These are phyloP conservation scores for Epichloe bromicola DNA, from an alignment of 2,329 filamentous ascomycete species.

Conservation along the genomic window DNA sequence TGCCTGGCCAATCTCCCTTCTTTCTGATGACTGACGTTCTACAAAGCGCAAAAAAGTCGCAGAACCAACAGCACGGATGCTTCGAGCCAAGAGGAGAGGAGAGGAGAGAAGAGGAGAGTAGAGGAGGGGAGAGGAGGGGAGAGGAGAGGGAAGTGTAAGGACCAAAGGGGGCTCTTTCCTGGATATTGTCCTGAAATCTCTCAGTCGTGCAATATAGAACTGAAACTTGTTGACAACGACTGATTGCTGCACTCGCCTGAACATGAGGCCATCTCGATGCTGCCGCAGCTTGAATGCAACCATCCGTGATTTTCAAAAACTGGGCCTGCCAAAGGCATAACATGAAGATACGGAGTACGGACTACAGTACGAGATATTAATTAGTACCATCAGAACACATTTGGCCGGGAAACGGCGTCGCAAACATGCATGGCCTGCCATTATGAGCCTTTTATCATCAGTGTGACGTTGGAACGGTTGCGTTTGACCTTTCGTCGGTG, in stretches of 20 bases:
- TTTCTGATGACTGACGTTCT: not conserved
- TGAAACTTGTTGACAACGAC: not conserved
- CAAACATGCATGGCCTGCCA: not conserved
- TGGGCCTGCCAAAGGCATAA: not conserved
- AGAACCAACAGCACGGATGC: not conserved
- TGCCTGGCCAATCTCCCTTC: too few relatives aligned
- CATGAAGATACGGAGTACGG: too few relatives aligned
- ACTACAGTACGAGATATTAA: not conserved
- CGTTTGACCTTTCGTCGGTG: not conserved
- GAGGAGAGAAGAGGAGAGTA: not conserved
- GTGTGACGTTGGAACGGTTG: too few relatives aligned
- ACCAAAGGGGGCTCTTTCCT: not conserved
- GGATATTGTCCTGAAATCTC: not conserved
- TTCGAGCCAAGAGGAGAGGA: not conserved
- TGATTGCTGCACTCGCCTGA: not conserved
- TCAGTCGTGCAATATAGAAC: not conserved
- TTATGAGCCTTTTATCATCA: not conserved
- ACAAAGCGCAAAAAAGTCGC: not conserved
- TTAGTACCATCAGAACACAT: not conserved
- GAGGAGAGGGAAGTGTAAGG: not conserved
- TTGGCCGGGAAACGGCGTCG: not conserved
- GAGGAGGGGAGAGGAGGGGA: not conserved
- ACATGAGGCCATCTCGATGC: conserved; percentile 1
- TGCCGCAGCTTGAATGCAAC: conserved; percentile 1
- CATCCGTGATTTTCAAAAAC: not conserved